Evolutionary conservation across 306 rosid species (phyloP).

Genomic region (Cicer chorassanicum): DNA sequence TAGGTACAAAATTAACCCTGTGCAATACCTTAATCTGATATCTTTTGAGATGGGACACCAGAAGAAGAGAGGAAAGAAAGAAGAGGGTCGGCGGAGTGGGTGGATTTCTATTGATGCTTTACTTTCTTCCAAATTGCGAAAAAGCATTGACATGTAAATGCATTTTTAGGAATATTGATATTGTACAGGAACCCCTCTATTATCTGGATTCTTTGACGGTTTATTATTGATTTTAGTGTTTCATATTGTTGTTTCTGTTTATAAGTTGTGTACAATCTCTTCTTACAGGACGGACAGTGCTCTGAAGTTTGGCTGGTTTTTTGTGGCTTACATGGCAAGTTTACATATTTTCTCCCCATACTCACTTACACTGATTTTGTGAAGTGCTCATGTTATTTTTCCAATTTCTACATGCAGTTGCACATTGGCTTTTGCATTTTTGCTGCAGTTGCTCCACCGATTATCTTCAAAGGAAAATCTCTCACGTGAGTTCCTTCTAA

Average conservation of each 20-base stretch:
- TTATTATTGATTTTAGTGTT: constrained; percentile 27
- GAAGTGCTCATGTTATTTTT: constrained; percentile 42
- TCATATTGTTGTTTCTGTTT: constrained; percentile 23
- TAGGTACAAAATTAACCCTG: constrained; percentile 16
- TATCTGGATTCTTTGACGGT: constrained; percentile 8
- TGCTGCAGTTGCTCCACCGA: constrained; percentile 86
- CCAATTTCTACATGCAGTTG: constrained; percentile 57
- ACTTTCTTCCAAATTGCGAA: constrained; percentile 18
- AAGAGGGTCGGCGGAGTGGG: constrained; percentile 10
- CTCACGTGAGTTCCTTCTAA: constrained; percentile 71
- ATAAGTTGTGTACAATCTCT: constrained; percentile 41
- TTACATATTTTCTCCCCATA: constrained; percentile 32
- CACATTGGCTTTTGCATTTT: constrained; percentile 87
- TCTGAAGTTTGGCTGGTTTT: constrained; percentile 91
- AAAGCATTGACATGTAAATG: constrained; percentile 23
- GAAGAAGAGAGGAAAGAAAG: neutral
- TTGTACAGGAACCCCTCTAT: constrained; percentile 1
- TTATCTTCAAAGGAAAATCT: constrained; percentile 80
- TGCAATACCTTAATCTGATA: constrained; percentile 11
- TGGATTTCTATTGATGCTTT: constrained; percentile 27
- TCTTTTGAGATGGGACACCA: constrained; percentile 4
- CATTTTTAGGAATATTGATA: constrained; percentile 32
- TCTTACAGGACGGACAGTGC: constrained; percentile 92
- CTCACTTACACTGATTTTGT: constrained; percentile 37
- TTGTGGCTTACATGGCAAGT: constrained; percentile 70